Conservation (phyloP, 352 stramenopile species). For the Phytophthora megakarya region DNA sequence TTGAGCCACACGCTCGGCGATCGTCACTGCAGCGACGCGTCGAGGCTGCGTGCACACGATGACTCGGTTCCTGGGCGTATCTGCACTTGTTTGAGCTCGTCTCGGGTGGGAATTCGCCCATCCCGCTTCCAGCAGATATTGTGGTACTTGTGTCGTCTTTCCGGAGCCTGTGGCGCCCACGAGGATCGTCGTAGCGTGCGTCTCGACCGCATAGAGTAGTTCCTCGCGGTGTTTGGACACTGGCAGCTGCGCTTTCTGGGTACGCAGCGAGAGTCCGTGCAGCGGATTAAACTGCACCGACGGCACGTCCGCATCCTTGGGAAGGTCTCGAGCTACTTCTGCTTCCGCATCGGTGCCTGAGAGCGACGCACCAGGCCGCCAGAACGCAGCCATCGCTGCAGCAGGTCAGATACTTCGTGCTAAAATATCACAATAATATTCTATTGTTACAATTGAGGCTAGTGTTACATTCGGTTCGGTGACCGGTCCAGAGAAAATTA, state of each 20-base stretch:
- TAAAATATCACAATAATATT: background rate
- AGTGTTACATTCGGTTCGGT: background rate
- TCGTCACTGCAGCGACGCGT: slow-evolving; percentile 97
- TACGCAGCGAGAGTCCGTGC: slow-evolving; percentile 54
- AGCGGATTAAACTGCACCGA: slow-evolving; percentile 70
- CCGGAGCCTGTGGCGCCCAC: slow-evolving; percentile 93
- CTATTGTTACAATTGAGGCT: background rate
- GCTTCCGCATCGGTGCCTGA: slow-evolving; percentile 33
- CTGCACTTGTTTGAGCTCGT: background rate
- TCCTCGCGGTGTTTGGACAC: slow-evolving; percentile 89
- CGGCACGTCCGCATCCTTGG: slow-evolving; percentile 41
- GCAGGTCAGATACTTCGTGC: background rate
- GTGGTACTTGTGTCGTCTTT: slow-evolving; percentile 94
- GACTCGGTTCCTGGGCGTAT: slow-evolving; percentile 29
- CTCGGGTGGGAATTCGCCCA: slow-evolving; percentile 56
- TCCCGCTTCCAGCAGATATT: slow-evolving; percentile 91
- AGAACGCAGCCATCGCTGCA: slow-evolving; percentile 58
- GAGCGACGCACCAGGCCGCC: slow-evolving; percentile 60
- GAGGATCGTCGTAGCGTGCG: slow-evolving; percentile 88
- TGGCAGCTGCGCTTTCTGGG: slow-evolving; percentile 75
- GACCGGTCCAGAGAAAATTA: slow-evolving; percentile 10
- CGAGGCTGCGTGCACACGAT: slow-evolving; percentile 94
- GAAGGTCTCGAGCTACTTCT: slow-evolving; percentile 40
- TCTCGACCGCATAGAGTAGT: slow-evolving; percentile 92
- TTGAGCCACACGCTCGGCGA: slow-evolving; percentile 96